These are phyloP conservation scores for Seiridium cupressi DNA, from an alignment of 2,329 filamentous ascomycete species.

Conservation along the genomic window DNA sequence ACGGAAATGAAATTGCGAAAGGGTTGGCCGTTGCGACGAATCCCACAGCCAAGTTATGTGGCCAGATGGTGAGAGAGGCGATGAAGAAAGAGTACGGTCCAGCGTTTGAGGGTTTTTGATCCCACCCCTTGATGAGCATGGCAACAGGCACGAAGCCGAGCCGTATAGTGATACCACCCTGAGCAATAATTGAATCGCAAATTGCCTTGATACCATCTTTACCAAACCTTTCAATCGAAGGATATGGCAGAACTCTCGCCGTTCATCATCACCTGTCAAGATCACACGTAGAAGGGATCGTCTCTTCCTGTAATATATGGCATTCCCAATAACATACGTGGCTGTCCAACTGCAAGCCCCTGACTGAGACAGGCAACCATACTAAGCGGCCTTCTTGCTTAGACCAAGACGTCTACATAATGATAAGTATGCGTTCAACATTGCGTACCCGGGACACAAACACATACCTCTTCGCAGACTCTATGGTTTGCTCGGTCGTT, in stretches of 20 bases:
- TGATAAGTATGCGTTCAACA: background rate
- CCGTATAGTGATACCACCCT: no score
- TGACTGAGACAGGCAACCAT: background rate
- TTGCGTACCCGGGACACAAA: background rate
- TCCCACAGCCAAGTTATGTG: constrained; percentile 68
- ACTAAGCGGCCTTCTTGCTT: background rate
- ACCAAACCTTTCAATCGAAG: no score
- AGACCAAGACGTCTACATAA: constrained; percentile 8
- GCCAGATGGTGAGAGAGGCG: constrained; percentile 66
- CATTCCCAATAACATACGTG: no score
- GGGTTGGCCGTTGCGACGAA: constrained; percentile 64
- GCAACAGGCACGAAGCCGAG: background rate
- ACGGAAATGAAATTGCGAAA: constrained; percentile 65
- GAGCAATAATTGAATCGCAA: no score
- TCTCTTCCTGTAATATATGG: no score
- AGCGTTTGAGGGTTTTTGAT: constrained; percentile 37
- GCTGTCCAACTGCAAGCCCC: background rate
- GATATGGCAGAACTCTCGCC: no score
- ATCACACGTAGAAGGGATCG: no score
- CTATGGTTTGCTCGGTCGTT: constrained; percentile 48
- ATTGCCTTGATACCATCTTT: no score
- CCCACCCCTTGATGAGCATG: background rate
- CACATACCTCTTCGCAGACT: constrained; percentile 42
- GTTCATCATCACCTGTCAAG: no score
- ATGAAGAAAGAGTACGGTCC: constrained; percentile 67